Evolutionary conservation across 1,284 basidiomycete genomes (phyloP).

Genomic region (Ceratobasidium sp.): DNA sequence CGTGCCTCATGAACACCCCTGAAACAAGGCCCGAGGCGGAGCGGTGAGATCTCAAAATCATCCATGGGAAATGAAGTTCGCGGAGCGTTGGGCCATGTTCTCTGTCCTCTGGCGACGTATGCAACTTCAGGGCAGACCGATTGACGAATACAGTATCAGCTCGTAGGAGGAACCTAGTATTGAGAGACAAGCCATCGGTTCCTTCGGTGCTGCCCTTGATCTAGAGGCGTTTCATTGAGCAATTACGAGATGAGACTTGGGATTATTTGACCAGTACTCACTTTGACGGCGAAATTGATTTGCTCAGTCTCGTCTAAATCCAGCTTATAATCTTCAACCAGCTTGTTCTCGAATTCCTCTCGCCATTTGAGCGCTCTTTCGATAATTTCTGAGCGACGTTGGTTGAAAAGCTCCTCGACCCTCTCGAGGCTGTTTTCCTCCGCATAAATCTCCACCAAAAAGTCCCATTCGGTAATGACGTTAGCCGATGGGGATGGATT

Average conservation of each 20-base stretch:
- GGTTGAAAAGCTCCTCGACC: not conserved
- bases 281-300: not conserved
- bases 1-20: not conserved
- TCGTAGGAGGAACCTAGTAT: not conserved
- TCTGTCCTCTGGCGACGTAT: too few species aligned
- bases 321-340: not conserved
- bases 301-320: not conserved
- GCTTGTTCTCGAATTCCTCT: not conserved
- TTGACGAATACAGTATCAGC: conserved; percentile 15
- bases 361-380: not conserved
- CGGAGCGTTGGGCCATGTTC: too few species aligned
- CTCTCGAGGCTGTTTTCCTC: not conserved
- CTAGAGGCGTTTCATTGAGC: not conserved
- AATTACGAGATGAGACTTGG: not conserved
- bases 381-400: not conserved
- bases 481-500: not conserved
- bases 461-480: not conserved
- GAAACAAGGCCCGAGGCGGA: not conserved
- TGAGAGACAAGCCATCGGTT: not conserved
- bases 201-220: not conserved
- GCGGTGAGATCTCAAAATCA: not conserved
- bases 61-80: too few species aligned
- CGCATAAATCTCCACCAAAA: not conserved
- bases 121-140: too few species aligned
- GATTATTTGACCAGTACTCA: not conserved